Conservation (phyloP, 306 rosid genomes). For the Lupinus albus region DNA sequence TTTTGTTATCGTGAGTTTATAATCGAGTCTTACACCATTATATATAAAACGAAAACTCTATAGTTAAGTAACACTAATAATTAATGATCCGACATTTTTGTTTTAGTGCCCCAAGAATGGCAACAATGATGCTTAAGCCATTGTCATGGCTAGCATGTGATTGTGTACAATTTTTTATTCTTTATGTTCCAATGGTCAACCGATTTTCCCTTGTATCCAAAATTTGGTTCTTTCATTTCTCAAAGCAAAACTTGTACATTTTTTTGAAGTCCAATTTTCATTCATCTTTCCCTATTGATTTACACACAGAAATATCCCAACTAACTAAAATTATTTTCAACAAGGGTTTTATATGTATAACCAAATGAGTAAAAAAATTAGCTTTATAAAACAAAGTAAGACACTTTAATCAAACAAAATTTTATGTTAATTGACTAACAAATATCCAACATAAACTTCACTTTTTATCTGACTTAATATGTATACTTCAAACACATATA, state of each 20-base stretch:
- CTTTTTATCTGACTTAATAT: too few species aligned
- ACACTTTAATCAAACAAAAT: too few species aligned
- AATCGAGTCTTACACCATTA: too few species aligned
- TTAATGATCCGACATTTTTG: neutral
- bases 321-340: slow-evolving; percentile 12
- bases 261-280: neutral
- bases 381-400: too few species aligned
- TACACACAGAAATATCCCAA: neutral
- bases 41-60: too few species aligned
- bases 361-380: too few species aligned
- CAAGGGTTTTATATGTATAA: neutral
- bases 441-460: too few species aligned
- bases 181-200: slow-evolving; percentile 27
- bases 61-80: neutral
- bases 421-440: too few species aligned
- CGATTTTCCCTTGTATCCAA: slow-evolving; percentile 41
- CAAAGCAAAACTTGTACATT: slow-evolving; percentile 34
- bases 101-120: neutral
- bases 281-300: neutral
- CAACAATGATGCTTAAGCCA: neutral
- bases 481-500: too few species aligned
- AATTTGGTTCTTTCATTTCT: slow-evolving; percentile 35
- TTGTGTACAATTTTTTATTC: slow-evolving; percentile 22
- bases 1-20: too few species aligned
- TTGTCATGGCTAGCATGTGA: slow-evolving; percentile 39